Evolutionary conservation across 1,284 basidiomycete species (phyloP).

Genomic region (Apiotrichum porosum): DNA sequence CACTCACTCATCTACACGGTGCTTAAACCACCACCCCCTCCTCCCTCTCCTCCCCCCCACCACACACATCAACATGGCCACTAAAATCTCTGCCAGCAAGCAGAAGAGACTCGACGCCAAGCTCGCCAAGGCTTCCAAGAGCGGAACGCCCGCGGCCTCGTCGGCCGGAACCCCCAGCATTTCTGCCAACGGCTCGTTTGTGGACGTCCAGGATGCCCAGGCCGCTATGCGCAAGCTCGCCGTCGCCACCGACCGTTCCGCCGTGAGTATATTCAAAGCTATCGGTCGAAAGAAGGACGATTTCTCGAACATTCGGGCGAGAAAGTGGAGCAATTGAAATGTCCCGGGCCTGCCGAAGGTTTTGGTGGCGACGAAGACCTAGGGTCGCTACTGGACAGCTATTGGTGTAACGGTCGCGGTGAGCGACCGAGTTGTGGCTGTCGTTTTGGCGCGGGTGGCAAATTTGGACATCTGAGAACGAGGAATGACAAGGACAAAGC

Average conservation of each 20-base stretch:
- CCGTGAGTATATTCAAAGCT: constrained; percentile 22
- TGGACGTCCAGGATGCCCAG: constrained; percentile 51
- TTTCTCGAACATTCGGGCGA: too few relatives aligned
- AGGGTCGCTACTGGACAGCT: too few relatives aligned
- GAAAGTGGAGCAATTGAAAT: too few relatives aligned
- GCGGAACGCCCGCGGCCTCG: constrained; percentile 59
- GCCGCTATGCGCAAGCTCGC: constrained; percentile 77
- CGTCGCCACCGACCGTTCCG: constrained; percentile 78
- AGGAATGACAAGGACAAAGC: neutral
- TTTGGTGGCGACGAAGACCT: too few relatives aligned
- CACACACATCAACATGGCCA: constrained; percentile 8
- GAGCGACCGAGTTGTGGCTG: too few relatives aligned
- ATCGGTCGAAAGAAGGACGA: too few relatives aligned
- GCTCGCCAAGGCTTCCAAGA: constrained; percentile 62
- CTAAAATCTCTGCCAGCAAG: constrained; percentile 50
- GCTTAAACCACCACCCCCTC: neutral
- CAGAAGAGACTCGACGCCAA: constrained; percentile 81
- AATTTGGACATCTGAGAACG: too few relatives aligned
- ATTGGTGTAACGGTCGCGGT: too few relatives aligned
- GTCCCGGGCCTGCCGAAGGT: too few relatives aligned
- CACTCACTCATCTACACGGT: too few relatives aligned
- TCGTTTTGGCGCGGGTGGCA: neutral
- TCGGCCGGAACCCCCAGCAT: constrained; percentile 62
- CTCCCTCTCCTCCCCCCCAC: neutral
- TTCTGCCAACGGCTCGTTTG: constrained; percentile 67